Evolutionary conservation across 108 stramenopile genomes (phyloP).

Genomic region (Tribonema minus): DNA sequence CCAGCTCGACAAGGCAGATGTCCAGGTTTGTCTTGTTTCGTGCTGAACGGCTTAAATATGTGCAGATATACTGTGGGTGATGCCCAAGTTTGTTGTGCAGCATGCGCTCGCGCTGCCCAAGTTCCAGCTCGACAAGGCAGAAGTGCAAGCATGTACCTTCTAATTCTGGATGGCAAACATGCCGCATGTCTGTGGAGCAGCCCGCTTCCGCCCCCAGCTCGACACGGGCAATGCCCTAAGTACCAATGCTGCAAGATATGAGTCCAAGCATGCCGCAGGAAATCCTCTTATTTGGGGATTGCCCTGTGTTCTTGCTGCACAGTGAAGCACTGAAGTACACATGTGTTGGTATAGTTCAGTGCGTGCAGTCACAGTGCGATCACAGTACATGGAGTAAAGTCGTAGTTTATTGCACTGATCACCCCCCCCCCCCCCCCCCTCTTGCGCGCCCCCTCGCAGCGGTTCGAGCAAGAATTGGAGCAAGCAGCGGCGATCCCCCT

Average conservation of each 20-base stretch:
- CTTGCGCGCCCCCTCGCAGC: too few relatives aligned
- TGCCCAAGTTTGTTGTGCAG: slow-evolving; percentile 95
- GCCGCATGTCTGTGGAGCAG: slow-evolving; percentile 94
- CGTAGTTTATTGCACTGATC: too few relatives aligned
- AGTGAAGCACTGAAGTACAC: too few relatives aligned
- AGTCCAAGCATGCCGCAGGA: too few relatives aligned
- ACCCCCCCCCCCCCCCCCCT: too few relatives aligned
- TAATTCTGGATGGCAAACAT: too few relatives aligned
- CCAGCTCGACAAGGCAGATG: slow-evolving; percentile 79
- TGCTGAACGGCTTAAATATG: too few relatives aligned
- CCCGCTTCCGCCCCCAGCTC: slow-evolving; percentile 85
- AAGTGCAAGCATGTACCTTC: slow-evolving; percentile 54
- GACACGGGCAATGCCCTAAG: slow-evolving; percentile 75
- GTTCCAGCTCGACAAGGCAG: slow-evolving; percentile 80
- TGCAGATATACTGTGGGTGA: too few relatives aligned
- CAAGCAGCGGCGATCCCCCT: slow-evolving; percentile 46
- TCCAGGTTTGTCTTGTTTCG: slow-evolving; percentile 45
- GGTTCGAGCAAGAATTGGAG: slow-evolving; percentile 39
- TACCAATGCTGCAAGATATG: neutral
- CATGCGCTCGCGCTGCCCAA: slow-evolving; percentile 95
- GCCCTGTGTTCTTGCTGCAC: slow-evolving; percentile 90
- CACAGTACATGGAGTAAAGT: too few relatives aligned
- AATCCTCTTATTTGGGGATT: slow-evolving; percentile 96
- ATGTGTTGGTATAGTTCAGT: too few relatives aligned
- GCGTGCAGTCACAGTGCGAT: too few relatives aligned